These are phyloP conservation scores for Carex cristatella DNA, from an alignment of 176 grass and related monocot genomes.

Conservation along the genomic window DNA sequence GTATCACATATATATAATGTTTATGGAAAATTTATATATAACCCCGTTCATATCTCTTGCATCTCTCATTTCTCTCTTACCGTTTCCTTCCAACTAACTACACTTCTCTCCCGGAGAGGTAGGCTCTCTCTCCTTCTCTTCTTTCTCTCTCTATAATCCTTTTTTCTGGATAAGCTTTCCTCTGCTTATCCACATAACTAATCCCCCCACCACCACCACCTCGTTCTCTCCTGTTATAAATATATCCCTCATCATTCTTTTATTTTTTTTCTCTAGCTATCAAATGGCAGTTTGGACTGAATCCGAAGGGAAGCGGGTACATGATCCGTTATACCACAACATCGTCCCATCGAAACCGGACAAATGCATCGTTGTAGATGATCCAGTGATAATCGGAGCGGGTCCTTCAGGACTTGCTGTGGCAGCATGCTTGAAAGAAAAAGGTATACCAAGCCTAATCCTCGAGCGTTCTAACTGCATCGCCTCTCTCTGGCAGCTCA, in stretches of 20 bases:
- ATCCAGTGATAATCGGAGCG: constrained; percentile 53
- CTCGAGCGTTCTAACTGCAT: constrained; percentile 61
- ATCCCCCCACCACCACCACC: not conserved
- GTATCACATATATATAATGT: not conserved
- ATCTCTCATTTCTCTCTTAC: not conserved
- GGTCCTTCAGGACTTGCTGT: constrained; percentile 72
- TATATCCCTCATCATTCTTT: not conserved
- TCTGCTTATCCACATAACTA: not conserved
- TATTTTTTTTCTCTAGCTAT: not conserved
- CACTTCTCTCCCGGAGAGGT: not conserved
- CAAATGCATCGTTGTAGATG: constrained; percentile 21
- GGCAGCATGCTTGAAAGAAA: constrained; percentile 41
- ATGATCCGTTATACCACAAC: constrained; percentile 44
- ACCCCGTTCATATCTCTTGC: not conserved
- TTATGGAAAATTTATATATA: constrained; percentile 15
- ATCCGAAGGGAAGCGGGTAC: constrained; percentile 42
- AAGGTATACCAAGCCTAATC: constrained; percentile 48
- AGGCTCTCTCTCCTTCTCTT: not conserved
- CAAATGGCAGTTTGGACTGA: constrained; percentile 28
- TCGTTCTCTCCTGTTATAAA: not conserved
- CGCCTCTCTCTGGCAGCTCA: constrained; percentile 77
- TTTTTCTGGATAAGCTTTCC: constrained; percentile 5
- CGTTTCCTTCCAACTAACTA: not conserved
- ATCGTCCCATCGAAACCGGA: not conserved
- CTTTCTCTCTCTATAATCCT: not conserved